A percentile compares a stretch with the other conserved stretches of the same genome.
Conservation (phyloP, 441 rosid species). For the Pelargonium citronellum region DNA sequence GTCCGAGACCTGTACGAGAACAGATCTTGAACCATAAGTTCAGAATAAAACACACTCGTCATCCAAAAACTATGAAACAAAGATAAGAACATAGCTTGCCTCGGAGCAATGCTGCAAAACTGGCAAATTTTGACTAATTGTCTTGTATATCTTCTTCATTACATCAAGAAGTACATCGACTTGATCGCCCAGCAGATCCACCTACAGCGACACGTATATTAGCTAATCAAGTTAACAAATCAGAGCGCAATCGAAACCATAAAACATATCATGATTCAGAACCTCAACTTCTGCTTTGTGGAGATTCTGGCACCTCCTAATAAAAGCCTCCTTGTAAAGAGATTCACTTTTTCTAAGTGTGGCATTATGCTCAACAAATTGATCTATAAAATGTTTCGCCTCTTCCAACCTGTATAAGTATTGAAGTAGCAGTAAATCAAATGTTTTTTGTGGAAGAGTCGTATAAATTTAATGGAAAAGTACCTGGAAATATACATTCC, state of each 20-base stretch:
- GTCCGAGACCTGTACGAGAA: slow-evolving; percentile 38
- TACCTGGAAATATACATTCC: slow-evolving; percentile 43
- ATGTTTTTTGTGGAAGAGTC: too few species aligned
- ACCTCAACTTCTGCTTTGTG: slow-evolving; percentile 85
- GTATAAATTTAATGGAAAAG: not conserved
- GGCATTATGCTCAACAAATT: slow-evolving; percentile 21
- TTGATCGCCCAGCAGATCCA: slow-evolving; percentile 76
- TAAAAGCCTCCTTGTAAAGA: slow-evolving; percentile 54
- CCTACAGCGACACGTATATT: slow-evolving; percentile 31
- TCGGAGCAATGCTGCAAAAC: slow-evolving; percentile 38
- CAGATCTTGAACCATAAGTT: not conserved
- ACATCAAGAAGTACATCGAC: slow-evolving; percentile 47
- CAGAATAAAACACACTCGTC: not conserved
- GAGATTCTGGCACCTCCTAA: slow-evolving; percentile 59
- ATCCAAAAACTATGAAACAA: not conserved
- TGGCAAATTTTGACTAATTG: slow-evolving; percentile 38
- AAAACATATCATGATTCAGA: not conserved
- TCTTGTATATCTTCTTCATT: slow-evolving; percentile 45
- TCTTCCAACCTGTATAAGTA: slow-evolving; percentile 42
- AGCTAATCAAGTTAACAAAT: not conserved
- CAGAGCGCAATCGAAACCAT: not conserved
- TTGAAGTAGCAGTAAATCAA: too few species aligned
- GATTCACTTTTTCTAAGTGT: slow-evolving; percentile 33
- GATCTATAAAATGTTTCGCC: slow-evolving; percentile 30
- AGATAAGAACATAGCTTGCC: slow-evolving; percentile 24